Conservation (phyloP, 768 basidiomycete species). For the Brasilioporus rufonigricans region DNA sequence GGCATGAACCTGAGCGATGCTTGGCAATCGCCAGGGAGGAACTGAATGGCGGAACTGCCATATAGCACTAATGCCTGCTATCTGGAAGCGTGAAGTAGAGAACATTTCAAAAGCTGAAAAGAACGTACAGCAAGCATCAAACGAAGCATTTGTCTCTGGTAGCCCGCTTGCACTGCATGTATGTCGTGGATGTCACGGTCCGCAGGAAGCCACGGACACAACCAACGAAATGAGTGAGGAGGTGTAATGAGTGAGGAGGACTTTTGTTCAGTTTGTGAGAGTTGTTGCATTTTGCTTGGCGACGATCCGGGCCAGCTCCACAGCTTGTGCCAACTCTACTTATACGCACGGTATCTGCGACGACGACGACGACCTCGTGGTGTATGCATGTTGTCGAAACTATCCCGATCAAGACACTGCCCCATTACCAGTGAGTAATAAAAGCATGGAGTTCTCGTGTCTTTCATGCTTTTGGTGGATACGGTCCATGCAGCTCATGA, state of each 20-base stretch:
- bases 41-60: background rate
- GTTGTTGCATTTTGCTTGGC: background rate
- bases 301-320: no score
- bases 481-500: background rate
- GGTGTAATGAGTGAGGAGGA: background rate
- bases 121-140: background rate
- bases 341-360: background rate
- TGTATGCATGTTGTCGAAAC: background rate
- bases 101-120: background rate
- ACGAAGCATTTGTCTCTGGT: background rate
- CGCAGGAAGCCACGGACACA: background rate
- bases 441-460: background rate
- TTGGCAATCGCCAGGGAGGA: background rate
- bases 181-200: background rate
- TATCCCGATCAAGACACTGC: background rate
- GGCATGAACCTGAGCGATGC: background rate
- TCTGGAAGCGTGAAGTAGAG: background rate
- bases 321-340: background rate
- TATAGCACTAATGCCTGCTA: background rate
- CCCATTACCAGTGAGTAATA: no score
- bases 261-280: background rate
- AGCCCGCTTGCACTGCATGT: background rate
- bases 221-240: background rate
- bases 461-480: no score
- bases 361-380: background rate